Conservation (phyloP, 176 grass and related monocot genomes). For the Dactylis glomerata region DNA sequence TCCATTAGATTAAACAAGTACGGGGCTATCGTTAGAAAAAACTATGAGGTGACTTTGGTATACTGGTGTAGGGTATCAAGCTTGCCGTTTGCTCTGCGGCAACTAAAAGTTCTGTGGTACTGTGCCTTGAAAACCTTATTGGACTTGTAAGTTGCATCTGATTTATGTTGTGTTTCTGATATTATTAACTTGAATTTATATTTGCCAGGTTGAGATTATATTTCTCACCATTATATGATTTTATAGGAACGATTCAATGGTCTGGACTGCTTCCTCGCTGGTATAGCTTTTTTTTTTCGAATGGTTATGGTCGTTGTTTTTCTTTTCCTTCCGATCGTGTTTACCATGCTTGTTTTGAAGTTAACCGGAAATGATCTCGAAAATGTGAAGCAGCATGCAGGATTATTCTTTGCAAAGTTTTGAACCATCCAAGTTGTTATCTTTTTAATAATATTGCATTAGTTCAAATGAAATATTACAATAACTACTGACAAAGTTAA, state of each 20-base stretch:
- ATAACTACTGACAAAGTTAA: not conserved
- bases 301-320: too few relatives aligned
- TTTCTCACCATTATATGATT: constrained; percentile 25
- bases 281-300: constrained; percentile 42
- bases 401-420: not conserved
- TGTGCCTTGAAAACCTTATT: constrained; percentile 89
- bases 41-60: constrained; percentile 6
- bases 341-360: not conserved
- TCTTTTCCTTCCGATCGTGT: not conserved
- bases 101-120: constrained; percentile 93
- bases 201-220: not conserved
- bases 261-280: constrained; percentile 96
- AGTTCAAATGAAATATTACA: not conserved
- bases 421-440: not conserved
- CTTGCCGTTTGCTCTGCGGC: constrained; percentile 96
- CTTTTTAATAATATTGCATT: not conserved
- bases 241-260: constrained; percentile 72
- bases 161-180: constrained; percentile 16
- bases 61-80: constrained; percentile 79
- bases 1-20: not conserved
- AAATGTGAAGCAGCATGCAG: not conserved
- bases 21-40: not conserved
- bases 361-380: not conserved
- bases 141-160: constrained; percentile 70
- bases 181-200: not conserved